These are phyloP conservation scores for Quercus robur DNA, from an alignment of 306 rosid species.

Conservation along the genomic window DNA sequence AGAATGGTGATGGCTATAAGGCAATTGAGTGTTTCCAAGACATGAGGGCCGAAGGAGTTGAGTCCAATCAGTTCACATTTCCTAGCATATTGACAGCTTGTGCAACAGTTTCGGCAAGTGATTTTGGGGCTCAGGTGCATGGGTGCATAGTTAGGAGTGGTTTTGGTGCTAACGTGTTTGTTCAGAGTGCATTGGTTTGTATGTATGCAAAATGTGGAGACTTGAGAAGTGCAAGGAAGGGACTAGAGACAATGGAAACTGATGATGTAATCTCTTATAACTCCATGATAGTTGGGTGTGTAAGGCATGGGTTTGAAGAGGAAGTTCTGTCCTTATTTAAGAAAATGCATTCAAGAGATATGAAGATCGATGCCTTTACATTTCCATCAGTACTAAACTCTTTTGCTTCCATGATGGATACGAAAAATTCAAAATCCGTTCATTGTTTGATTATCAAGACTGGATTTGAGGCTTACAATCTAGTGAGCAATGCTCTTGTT, in stretches of 20 bases:
- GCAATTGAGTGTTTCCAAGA: conserved; percentile 63
- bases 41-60: conserved; percentile 52
- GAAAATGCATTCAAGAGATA: conserved; percentile 62
- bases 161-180: conserved; percentile 62
- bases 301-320: conserved; percentile 50
- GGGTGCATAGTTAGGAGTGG: conserved; percentile 63
- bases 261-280: conserved; percentile 82
- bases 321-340: conserved; percentile 68
- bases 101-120: conserved; percentile 44
- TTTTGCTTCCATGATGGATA: conserved; percentile 36
- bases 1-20: conserved; percentile 55
- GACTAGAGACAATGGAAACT: conserved; percentile 57
- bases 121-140: conserved; percentile 79
- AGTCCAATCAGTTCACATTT: conserved; percentile 73
- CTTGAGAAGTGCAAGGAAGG: conserved; percentile 44
- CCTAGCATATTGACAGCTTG: conserved; percentile 84
- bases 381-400: conserved; percentile 79
- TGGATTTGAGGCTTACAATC: conserved; percentile 66
- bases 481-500: conserved; percentile 77
- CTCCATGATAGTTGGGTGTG: conserved; percentile 86
- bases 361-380: conserved; percentile 75
- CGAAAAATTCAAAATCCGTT: conserved; percentile 37
- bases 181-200: conserved; percentile 81
- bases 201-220: conserved; percentile 86
- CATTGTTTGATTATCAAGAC: conserved; percentile 68